phyloP scores from a whole-genome alignment of 2,329 filamentous ascomycete species.

The Teratosphaeria nubilosa region DNA sequence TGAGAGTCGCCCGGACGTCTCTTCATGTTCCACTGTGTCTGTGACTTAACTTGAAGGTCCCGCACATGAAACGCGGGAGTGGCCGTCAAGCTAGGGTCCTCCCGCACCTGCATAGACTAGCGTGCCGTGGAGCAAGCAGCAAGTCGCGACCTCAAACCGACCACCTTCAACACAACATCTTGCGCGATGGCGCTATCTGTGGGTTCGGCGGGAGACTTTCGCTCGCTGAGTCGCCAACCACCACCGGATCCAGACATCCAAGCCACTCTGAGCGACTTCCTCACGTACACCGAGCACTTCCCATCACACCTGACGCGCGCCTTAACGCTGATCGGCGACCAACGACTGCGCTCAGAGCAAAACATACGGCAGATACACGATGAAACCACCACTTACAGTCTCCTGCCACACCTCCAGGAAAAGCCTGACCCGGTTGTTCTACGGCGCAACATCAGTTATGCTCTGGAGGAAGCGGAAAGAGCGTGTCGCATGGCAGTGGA shows the following conservation, averaged over 20 bases:
- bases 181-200: conserved; percentile 10
- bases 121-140: background rate
- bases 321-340: conserved; percentile 49
- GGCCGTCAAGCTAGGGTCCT: background rate
- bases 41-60: no score
- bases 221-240: conserved; percentile 23
- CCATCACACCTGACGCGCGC: conserved; percentile 55
- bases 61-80: no score
- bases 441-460: conserved; percentile 47
- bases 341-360: conserved; percentile 35
- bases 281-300: conserved; percentile 60
- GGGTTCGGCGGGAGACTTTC: conserved; percentile 13
- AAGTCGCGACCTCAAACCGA: background rate
- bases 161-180: background rate
- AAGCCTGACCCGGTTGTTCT: conserved; percentile 44
- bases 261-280: conserved; percentile 56
- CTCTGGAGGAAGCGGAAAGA: conserved; percentile 28
- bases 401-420: conserved; percentile 40
- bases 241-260: conserved; percentile 51
- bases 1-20: no score
- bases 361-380: conserved; percentile 38
- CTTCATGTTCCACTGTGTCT: no score
- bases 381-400: conserved; percentile 38
- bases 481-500: conserved; percentile 27
- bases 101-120: background rate